These are phyloP conservation scores for Rhytidhysteron rufulum DNA, from an alignment of 2,329 filamentous ascomycete species.

Conservation along the genomic window DNA sequence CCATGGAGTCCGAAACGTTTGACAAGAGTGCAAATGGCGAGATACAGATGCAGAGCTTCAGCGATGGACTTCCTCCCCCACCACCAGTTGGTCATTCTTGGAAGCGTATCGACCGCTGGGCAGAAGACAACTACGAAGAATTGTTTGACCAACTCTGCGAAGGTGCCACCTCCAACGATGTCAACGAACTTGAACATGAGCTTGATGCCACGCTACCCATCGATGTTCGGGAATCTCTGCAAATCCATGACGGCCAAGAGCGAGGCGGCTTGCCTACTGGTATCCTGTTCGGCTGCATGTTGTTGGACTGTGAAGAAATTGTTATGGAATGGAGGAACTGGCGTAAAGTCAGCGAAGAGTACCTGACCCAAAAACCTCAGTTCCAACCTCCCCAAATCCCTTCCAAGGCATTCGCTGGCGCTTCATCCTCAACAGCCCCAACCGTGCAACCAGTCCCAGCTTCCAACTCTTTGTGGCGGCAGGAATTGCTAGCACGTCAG, in stretches of 20 bases:
- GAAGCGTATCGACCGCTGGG: slow-evolving; percentile 90
- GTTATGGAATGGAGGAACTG: slow-evolving; percentile 97
- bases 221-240: slow-evolving; percentile 87
- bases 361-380: slow-evolving; percentile 58
- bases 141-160: slow-evolving; percentile 91
- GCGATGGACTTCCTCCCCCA: slow-evolving; percentile 83
- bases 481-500: slow-evolving; percentile 79
- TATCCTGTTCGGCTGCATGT: slow-evolving; percentile 89
- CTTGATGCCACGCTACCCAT: slow-evolving; percentile 90
- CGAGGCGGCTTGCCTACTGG: slow-evolving; percentile 86
- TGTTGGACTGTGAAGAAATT: slow-evolving; percentile 97
- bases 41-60: slow-evolving; percentile 95
- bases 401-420: slow-evolving; percentile 67
- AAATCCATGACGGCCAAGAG: slow-evolving; percentile 95
- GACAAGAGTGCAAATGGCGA: slow-evolving; percentile 73
- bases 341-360: slow-evolving; percentile 89
- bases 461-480: slow-evolving; percentile 70
- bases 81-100: slow-evolving; percentile 87
- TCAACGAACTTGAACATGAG: slow-evolving; percentile 95
- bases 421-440: slow-evolving; percentile 65
- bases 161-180: slow-evolving; percentile 85
- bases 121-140: slow-evolving; percentile 92
- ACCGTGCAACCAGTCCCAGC: slow-evolving; percentile 47
- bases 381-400: slow-evolving; percentile 60
- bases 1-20: slow-evolving; percentile 44